Evolutionary conservation across 1,284 basidiomycete species (phyloP).

Genomic region (Sporisorium exsertum): DNA sequence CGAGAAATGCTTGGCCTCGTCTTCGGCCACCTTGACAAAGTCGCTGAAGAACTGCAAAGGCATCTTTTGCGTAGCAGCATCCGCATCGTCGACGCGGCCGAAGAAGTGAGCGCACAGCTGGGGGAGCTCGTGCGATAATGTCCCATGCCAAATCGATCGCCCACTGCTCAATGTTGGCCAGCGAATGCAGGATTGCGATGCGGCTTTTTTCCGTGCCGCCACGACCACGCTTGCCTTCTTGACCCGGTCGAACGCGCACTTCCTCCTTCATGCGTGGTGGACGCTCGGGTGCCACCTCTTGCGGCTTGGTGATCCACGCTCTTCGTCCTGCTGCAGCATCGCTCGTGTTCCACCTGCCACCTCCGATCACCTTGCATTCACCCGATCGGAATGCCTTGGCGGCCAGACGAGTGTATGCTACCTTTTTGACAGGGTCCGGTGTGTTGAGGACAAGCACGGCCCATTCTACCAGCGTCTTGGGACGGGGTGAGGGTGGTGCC

Average conservation of each 20-base stretch:
- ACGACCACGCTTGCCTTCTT: conserved; percentile 75
- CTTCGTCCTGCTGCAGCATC: conserved; percentile 10
- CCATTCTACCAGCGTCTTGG: conserved; percentile 78
- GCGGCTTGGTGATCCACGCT: conserved; percentile 44
- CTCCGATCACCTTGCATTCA: conserved; percentile 76
- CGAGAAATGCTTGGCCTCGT: conserved; percentile 78
- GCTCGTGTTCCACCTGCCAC: conserved; percentile 49
- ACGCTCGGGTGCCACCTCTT: conserved; percentile 75
- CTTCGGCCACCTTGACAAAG: conserved; percentile 75
- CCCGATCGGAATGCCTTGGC: conserved; percentile 79
- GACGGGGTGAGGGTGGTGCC: conserved; percentile 46
- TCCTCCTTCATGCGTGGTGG: conserved; percentile 74
- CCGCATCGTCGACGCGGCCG: conserved; percentile 15
- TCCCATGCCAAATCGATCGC: conserved; percentile 73
- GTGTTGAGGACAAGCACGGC: conserved; percentile 81
- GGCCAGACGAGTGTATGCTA: conserved; percentile 78
- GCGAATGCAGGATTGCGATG: conserved; percentile 81
- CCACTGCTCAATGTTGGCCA: conserved; percentile 93
- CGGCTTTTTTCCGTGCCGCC: conserved; percentile 76
- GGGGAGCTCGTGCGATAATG: conserved; percentile 78
- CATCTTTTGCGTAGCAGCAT: conserved; percentile 42
- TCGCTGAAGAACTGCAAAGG: conserved; percentile 68
- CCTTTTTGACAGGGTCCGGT: conserved; percentile 78
- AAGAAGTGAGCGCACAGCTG: conserved; percentile 53
- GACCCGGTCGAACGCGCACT: conserved; percentile 76